Evolutionary conservation across 495 filamentous ascomycete species (phyloP).

Genomic region (Durotheca rogersii): DNA sequence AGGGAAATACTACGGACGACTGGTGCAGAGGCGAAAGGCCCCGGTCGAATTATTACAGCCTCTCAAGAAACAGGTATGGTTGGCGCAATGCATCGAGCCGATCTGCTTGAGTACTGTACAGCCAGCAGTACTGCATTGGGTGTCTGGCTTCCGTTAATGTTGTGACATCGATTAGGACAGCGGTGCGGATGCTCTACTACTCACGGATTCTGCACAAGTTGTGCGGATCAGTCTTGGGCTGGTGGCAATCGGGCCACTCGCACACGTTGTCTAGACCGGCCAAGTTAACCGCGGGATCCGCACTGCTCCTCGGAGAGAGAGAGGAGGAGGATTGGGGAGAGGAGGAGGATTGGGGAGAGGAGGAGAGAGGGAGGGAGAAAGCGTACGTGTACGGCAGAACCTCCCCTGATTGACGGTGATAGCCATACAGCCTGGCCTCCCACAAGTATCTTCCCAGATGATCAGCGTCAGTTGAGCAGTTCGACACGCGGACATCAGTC

Average conservation of each 20-base stretch:
- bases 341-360: too few relatives aligned
- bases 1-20: conserved; percentile 28
- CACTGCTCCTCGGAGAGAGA: too few relatives aligned
- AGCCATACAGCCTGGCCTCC: background rate
- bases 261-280: conserved; percentile 35
- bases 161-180: background rate
- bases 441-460: background rate
- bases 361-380: background rate
- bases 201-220: conserved; percentile 1
- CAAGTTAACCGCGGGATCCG: background rate
- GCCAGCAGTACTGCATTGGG: conserved; percentile 3
- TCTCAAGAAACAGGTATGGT: conserved; percentile 35
- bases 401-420: too few relatives aligned
- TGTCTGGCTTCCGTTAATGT: conserved; percentile 5
- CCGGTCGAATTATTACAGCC: conserved; percentile 26
- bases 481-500: background rate
- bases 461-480: background rate
- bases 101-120: conserved; percentile 24
- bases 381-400: too few relatives aligned
- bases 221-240: background rate
- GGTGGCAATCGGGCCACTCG: conserved; percentile 1
- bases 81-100: conserved; percentile 23
- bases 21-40: conserved; percentile 23
- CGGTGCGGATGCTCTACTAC: background rate
- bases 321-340: too few relatives aligned